Base-by-base conservation (phyloP, 2,329 filamentous ascomycete genomes). In the Hypoxylon sp. region DNA sequence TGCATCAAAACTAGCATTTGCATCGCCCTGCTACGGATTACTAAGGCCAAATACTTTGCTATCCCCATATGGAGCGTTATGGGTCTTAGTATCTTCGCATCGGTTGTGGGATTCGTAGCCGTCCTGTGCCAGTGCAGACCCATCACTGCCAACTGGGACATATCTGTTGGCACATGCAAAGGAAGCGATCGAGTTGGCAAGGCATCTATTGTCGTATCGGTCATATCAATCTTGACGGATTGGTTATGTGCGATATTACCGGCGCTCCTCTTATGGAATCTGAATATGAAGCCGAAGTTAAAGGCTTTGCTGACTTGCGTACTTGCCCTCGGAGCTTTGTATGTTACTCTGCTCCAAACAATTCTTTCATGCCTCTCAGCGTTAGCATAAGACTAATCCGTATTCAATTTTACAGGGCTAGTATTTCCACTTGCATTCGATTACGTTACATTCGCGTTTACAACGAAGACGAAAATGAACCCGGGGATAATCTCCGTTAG, bases 1-100 rank as follows among this genome's bases (percentile, higher is more conserved):
- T 70, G 69, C 25, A 66, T 74, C 69, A 74, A 73, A 53, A 17
- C 53, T 20, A 72, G 69, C 44, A 65, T 74, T 31, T 72, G 72
- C 55, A 56, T 64, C 35, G 66, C 70, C 33, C 69, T 74, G 10
- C 31, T 74, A 14, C 66, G 72, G 10, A 66, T 74, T 50, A 63
- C 70, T 13, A 46, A 25, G n/a, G 30, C 57, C 10, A 71, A 66
- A 58, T 62, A 55, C 42, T 73, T 68, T 37, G 60, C 64, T 2
- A 62, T 72, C 14, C 69, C 71, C 11, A 14, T 74, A 11, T 73
- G 72, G 72, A 5, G 46, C 11, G 40, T 70, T 30, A 72, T 74
- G 20, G 14, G 61, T 27, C n/a, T 70, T 31, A 70, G 61, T 40
- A 14, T 61, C 8, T 37, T 71, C n/a, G 56, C 42, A 17, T 46